These are phyloP conservation scores for Cryoendolithus antarcticus DNA, from an alignment of 2,329 filamentous ascomycete genomes.

Conservation along the genomic window DNA sequence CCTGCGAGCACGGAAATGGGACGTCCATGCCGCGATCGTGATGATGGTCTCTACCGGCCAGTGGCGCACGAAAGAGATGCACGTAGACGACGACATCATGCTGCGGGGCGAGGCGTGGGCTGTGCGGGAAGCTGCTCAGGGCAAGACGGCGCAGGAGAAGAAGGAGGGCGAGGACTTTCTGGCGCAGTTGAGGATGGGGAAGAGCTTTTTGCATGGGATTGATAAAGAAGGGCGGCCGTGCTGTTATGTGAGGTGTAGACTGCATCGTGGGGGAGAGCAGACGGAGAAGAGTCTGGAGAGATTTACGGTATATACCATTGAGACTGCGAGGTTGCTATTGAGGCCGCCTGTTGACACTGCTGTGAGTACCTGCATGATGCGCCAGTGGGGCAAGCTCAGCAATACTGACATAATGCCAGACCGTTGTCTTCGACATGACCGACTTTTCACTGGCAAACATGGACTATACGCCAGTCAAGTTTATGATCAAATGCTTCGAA, in stretches of 20 bases:
- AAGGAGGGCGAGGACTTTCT: slow-evolving; percentile 67
- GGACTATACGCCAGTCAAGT: slow-evolving; percentile 95
- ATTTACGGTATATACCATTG: slow-evolving; percentile 88
- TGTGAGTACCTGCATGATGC: too few species aligned
- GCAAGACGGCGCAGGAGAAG: slow-evolving; percentile 46
- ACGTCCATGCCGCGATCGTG: slow-evolving; percentile 79
- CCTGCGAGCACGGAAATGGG: slow-evolving; percentile 85
- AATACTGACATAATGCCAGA: slow-evolving; percentile 51
- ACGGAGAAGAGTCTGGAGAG: slow-evolving; percentile 69
- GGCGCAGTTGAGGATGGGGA: slow-evolving; percentile 73
- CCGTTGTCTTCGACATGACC: slow-evolving; percentile 91
- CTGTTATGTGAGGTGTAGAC: slow-evolving; percentile 68
- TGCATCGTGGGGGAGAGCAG: slow-evolving; percentile 76
- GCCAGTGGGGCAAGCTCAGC: too few species aligned
- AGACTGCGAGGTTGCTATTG: slow-evolving; percentile 76
- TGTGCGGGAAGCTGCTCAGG: slow-evolving; percentile 47
- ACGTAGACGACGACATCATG: slow-evolving; percentile 84
- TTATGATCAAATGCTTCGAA: slow-evolving; percentile 99
- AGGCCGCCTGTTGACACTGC: slow-evolving; percentile 77
- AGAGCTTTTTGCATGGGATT: slow-evolving; percentile 79
- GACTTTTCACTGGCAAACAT: slow-evolving; percentile 93
- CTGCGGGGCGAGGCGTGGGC: slow-evolving; percentile 58
- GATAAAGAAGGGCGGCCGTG: slow-evolving; percentile 79
- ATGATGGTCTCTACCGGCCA: slow-evolving; percentile 93
- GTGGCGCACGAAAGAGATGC: slow-evolving; percentile 73